These are phyloP conservation scores for Talaromyces sp. DNA, from an alignment of 2,329 filamentous ascomycete species.

Conservation along the genomic window DNA sequence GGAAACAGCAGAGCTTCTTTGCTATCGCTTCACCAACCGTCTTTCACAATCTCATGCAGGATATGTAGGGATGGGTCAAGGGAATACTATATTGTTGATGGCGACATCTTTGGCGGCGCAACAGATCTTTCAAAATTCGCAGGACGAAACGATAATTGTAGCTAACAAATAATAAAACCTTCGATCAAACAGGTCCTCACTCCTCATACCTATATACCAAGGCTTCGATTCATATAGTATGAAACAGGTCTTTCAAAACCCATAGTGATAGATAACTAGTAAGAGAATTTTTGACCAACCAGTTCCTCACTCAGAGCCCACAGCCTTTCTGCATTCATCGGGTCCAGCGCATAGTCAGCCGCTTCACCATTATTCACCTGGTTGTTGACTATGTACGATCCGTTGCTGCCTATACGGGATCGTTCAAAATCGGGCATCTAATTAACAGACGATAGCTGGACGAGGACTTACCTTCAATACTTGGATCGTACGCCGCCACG, in stretches of 20 bases:
- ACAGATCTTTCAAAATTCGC: neutral
- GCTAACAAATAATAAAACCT: too few relatives aligned
- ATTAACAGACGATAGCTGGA: neutral
- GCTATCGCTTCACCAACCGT: neutral
- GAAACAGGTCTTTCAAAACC: neutral
- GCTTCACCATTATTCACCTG: neutral
- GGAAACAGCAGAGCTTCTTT: neutral
- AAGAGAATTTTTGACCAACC: conserved; percentile 1
- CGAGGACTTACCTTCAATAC: neutral
- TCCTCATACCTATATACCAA: neutral
- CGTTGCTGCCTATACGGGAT: neutral
- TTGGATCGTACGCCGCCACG: neutral
- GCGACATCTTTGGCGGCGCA: neutral
- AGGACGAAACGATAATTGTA: neutral
- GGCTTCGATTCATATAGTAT: neutral
- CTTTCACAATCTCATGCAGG: neutral
- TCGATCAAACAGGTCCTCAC: too few relatives aligned
- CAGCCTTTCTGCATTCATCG: neutral
- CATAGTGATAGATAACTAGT: neutral
- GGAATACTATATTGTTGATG: neutral
- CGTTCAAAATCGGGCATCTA: neutral
- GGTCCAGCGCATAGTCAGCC: neutral
- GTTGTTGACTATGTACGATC: neutral
- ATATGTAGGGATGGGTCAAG: neutral
- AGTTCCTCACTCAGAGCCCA: conserved; percentile 1